Evolutionary conservation across 2,329 filamentous ascomycete species (phyloP), one percentile per base, ranked within the genome.

Genomic region (Ascochyta viciae-villosae): DNA sequence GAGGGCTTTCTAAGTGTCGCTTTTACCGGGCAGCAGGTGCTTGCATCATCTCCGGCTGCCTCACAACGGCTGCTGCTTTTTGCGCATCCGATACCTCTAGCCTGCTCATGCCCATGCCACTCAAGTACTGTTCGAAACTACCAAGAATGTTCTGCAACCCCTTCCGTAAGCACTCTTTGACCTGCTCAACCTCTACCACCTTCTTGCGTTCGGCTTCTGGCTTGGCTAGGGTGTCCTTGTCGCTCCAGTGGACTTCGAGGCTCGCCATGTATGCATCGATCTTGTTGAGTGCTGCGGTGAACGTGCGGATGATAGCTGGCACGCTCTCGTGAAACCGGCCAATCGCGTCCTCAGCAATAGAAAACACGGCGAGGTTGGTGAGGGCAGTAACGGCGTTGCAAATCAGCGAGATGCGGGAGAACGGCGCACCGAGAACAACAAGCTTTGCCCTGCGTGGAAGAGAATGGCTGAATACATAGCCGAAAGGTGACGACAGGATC

Each of bases 321-420:
- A 98, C 87, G 61, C 95, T 90, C 39, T 87, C 83, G 63, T 96
- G 89, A n/a, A 96, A 94, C 64, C 91, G 90, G 13, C 94, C 94
- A 70, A 87, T 95, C 42, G 84, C 83, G 72, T 98, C 94, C 74
- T 98, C 93, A 3, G 81, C 80, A 50, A 97, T 77, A 74, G 90
- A 94, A 59, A 85, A 84, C 4, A 91, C 83, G 0, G 90, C 85
- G 26, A 98, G 81, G 45, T 84, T 82, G 12, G 85, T 86, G 35
- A 95, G 78, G 0, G 89, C 85, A 56, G 87, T 86, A n/a, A 88
- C 82, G 1, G 91, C 89, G 70, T 76, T 74, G 53, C 67, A 68
- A 35, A 77, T 69, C 9, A 67, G 60, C 8, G 64, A 66, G 23
- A 71, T 58, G 68, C 90, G 87, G 3, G 88, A 89, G 67, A 89